Conservation (phyloP, 257 asterid species). For the Petunia axillaris region DNA sequence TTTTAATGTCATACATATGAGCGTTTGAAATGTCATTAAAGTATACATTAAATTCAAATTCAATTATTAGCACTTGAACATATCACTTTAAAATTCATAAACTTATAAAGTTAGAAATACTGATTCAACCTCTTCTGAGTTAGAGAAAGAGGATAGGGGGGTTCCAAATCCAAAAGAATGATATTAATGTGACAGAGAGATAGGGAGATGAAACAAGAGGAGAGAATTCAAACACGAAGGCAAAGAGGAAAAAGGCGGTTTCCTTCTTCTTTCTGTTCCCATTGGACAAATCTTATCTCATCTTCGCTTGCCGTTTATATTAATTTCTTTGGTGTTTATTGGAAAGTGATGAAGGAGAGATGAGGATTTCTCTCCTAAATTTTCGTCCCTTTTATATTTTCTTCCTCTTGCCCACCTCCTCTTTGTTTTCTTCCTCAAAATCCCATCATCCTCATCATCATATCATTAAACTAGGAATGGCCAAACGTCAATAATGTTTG, state of each 20-base stretch:
- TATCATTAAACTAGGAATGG: slow-evolving; percentile 28
- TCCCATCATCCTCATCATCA: background rate
- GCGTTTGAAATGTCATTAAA: too few species aligned
- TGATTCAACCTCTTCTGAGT: background rate
- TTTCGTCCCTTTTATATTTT: background rate
- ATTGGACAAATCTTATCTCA: slow-evolving; percentile 50
- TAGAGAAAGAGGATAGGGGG: slow-evolving; percentile 31
- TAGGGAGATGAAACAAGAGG: slow-evolving; percentile 42
- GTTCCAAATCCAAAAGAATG: background rate
- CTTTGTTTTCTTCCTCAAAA: slow-evolving; percentile 1
- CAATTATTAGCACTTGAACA: too few species aligned
- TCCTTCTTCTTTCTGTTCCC: slow-evolving; percentile 14
- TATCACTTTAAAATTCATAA: too few species aligned
- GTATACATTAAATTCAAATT: too few species aligned
- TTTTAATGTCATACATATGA: too few species aligned
- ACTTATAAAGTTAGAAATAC: too few species aligned
- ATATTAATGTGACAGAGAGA: slow-evolving; percentile 36
- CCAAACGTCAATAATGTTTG: slow-evolving; percentile 34
- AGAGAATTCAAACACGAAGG: slow-evolving; percentile 55
- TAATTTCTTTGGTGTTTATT: background rate
- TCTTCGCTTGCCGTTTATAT: background rate
- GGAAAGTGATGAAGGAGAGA: slow-evolving; percentile 27
- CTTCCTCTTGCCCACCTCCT: background rate
- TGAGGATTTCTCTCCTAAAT: background rate
- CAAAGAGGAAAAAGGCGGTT: slow-evolving; percentile 28